Evolutionary conservation across 257 asterid genomes (phyloP), one percentile per base, ranked within the genome.

Genomic region (Solanum dulcamara): DNA sequence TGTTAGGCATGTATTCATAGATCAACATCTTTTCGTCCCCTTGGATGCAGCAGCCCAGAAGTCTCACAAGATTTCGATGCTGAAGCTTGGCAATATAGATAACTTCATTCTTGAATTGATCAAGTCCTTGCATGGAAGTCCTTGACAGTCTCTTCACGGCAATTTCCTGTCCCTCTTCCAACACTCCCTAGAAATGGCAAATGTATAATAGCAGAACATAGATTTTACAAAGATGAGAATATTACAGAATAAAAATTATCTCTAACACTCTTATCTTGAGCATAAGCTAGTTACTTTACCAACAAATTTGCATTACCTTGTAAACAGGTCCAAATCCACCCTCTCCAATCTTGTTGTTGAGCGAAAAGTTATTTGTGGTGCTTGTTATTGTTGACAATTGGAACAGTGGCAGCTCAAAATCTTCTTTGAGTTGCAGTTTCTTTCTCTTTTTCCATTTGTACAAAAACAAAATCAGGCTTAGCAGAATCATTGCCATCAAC

Each of bases 81-180:
- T 87, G 83, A 86, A 89, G 81, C 84, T 89, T 6, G 82, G 81
- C 84, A 84, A 89, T 88, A 83, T 85, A 81, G 85, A 71, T 35
- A 24, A 86, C 88, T 83, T 89, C 90, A 18, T 84, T 89, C 87
- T 66, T 89, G 86, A 84, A 89, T 50, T 80, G 67, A 26, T 80
- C 83, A 46, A 80, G 1, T 7, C 83, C 83, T 80, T 80, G 83
- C 42, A 53, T 81, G 2, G 92, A 89, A 81, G 87, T 75, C 85
- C 62, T 83, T 14, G 92, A 89, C 10, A 89, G 87, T 22, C 92
- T 86, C 85, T 89, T 89, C 67, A 89, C 90, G 3, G 92, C 92
- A 17, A 89, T 71, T 89, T 88, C 89, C 32, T 70, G 86, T 81
- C 87, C 86, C 6, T 77, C 83, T 38, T 87, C 80, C 72, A 88